phyloP scores from a whole-genome alignment of 371 early-diverging fungal genomes.

The Conidiobolus incongruus region DNA sequence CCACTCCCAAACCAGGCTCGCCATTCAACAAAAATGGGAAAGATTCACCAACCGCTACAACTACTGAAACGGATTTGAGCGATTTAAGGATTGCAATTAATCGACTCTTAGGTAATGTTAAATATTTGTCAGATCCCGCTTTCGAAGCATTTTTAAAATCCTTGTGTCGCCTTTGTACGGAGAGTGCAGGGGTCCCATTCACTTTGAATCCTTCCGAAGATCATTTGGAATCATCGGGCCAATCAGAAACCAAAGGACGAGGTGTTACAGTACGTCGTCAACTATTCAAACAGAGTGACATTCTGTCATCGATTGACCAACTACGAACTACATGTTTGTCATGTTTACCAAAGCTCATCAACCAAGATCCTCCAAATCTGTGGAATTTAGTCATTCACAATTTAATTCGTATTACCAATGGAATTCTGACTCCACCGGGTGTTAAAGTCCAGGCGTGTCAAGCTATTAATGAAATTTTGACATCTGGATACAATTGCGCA shows the following conservation, averaged over 20 bases:
- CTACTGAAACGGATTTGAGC: conserved; percentile 10
- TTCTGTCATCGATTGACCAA: conserved; percentile 66
- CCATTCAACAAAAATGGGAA: neutral
- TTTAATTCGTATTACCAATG: conserved; percentile 60
- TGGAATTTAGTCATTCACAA: conserved; percentile 57
- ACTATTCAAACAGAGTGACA: conserved; percentile 34
- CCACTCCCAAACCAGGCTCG: neutral
- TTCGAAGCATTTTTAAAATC: conserved; percentile 43
- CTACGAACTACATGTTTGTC: conserved; percentile 43
- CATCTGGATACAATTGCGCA: conserved; percentile 31
- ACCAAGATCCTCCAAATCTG: conserved; percentile 13
- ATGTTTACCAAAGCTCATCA: conserved; percentile 43
- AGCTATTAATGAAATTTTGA: conserved; percentile 51
- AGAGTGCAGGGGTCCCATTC: conserved; percentile 23
- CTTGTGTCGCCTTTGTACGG: conserved; percentile 40
- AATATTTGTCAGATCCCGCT: conserved; percentile 27
- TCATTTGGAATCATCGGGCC: neutral
- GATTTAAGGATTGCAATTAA: conserved; percentile 25
- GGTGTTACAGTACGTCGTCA: neutral
- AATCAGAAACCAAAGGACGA: neutral
- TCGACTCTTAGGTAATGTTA: conserved; percentile 48
- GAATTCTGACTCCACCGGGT: conserved; percentile 14
- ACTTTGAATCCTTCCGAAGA: neutral
- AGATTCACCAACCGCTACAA: neutral
- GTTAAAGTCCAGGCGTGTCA: conserved; percentile 69